A percentile compares a stretch with the other conserved stretches of the same genome.
Evolutionary conservation across 2,329 filamentous ascomycete species (phyloP).

Genomic region (Graphilbum ipis-grandicollis): DNA sequence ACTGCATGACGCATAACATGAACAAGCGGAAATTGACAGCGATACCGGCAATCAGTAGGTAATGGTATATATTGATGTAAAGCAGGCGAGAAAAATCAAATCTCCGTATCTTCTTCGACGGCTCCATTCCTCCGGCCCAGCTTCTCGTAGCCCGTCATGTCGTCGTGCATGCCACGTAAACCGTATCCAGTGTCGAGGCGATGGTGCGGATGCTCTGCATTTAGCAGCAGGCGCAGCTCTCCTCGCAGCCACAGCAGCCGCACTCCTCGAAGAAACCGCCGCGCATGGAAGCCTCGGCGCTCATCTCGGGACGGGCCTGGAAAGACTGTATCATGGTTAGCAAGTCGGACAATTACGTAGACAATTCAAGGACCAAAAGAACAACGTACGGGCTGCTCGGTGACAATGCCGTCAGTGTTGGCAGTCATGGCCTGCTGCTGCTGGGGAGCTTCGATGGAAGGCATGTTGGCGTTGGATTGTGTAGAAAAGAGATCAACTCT

Average conservation of each 20-base stretch:
- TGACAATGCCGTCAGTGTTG: conserved; percentile 10
- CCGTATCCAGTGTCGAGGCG: no score
- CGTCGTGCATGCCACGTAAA: no score
- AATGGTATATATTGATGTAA: no score
- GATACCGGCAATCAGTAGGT: no score
- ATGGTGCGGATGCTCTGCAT: neutral
- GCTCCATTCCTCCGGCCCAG: no score
- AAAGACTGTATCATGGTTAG: conserved; percentile 6
- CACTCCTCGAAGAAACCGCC: conserved; percentile 17
- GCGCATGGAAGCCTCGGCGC: conserved; percentile 12
- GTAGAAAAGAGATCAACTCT: conserved; percentile 1
- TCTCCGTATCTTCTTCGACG: no score
- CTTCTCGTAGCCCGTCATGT: no score
- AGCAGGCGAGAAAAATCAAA: no score
- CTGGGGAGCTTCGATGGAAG: conserved; percentile 12
- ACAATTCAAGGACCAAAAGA: no score
- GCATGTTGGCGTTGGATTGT: conserved; percentile 11
- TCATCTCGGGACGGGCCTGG: conserved; percentile 14
- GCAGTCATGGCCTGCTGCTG: conserved; percentile 17
- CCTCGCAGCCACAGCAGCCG: conserved; percentile 14
- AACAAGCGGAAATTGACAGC: no score
- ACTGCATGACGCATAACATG: no score
- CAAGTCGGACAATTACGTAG: no score
- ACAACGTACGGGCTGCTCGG: conserved; percentile 15
- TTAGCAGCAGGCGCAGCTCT: conserved; percentile 15